Conservation (phyloP, 73 alveolate species). For the Loxodes magnus region DNA sequence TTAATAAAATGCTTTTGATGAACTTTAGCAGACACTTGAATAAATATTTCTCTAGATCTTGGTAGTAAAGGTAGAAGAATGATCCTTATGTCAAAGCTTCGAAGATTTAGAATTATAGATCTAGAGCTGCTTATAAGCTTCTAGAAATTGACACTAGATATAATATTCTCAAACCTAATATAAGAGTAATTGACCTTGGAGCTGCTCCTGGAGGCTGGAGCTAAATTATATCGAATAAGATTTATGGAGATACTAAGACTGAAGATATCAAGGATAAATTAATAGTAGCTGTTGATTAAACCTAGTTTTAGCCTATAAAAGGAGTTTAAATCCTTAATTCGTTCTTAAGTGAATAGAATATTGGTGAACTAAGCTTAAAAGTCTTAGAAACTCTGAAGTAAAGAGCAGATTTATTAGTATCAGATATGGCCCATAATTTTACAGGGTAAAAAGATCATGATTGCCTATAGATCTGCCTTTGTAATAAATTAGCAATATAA, state of each 20-base stretch:
- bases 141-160: conserved; percentile 49
- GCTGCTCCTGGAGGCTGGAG: conserved; percentile 93
- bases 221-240: conserved; percentile 47
- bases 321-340: conserved; percentile 52
- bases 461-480: conserved; percentile 29
- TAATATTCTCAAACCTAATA: conserved; percentile 30
- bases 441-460: conserved; percentile 63
- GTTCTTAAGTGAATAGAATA: conserved; percentile 29
- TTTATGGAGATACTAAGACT: conserved; percentile 11
- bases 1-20: too few relatives aligned
- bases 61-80: conserved; percentile 49
- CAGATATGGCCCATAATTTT: conserved; percentile 74
- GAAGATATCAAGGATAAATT: conserved; percentile 17
- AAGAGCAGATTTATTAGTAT: conserved; percentile 40
- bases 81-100: conserved; percentile 45
- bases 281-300: conserved; percentile 55
- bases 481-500: conserved; percentile 35
- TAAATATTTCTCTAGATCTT: too few relatives aligned
- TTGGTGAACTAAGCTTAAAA: conserved; percentile 11
- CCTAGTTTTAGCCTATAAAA: conserved; percentile 30
- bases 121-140: conserved; percentile 72
- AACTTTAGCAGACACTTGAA: too few relatives aligned
- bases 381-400: background rate
- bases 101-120: conserved; percentile 36
- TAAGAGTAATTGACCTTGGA: conserved; percentile 63